phyloP scores from a whole-genome alignment of 116 monocot species.

The Posidonia oceanica region DNA sequence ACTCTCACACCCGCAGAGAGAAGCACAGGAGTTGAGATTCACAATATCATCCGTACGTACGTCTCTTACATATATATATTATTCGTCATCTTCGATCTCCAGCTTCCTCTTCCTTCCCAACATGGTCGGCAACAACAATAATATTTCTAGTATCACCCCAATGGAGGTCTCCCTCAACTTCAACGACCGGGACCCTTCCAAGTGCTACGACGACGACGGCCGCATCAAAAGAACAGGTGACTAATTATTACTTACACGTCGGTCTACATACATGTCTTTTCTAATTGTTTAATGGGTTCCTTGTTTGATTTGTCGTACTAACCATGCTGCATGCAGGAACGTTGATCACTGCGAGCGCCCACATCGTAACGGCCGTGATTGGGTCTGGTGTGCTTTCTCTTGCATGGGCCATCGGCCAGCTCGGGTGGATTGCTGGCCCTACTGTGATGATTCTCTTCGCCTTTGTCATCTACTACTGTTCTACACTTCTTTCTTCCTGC shows the following conservation, averaged over 20 bases:
- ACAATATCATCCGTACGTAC: too few relatives aligned
- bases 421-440: constrained; percentile 59
- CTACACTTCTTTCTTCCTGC: constrained; percentile 40
- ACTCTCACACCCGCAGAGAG: too few relatives aligned
- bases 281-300: too few relatives aligned
- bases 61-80: too few relatives aligned
- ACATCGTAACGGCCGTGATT: constrained; percentile 71
- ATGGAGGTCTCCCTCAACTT: background rate
- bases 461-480: constrained; percentile 57
- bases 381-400: constrained; percentile 64
- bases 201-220: constrained; percentile 38
- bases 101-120: too few relatives aligned
- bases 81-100: too few relatives aligned
- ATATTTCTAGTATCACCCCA: background rate
- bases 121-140: too few relatives aligned
- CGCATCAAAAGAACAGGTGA: constrained; percentile 35
- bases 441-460: constrained; percentile 41
- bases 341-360: constrained; percentile 55
- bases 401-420: constrained; percentile 59
- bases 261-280: too few relatives aligned
- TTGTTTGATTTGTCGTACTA: too few relatives aligned
- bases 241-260: background rate
- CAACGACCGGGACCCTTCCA: background rate
- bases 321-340: constrained; percentile 28
- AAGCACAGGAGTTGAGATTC: too few relatives aligned